A percentile compares a stretch with the other conserved stretches of the same genome.
These are phyloP conservation scores for Ustilago esculenta DNA, from an alignment of 1,284 basidiomycete genomes.

Conservation along the genomic window DNA sequence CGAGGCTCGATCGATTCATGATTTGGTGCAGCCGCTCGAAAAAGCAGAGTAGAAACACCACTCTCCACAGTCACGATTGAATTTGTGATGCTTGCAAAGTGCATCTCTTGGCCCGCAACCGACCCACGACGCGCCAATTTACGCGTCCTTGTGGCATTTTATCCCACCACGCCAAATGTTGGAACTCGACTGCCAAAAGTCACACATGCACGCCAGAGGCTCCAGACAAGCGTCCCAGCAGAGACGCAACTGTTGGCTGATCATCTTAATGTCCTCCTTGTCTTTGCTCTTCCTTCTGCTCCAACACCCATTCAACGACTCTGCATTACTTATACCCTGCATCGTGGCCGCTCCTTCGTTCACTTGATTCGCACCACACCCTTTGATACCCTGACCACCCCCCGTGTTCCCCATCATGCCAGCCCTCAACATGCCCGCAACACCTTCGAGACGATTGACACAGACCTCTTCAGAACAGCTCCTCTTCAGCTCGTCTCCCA, in stretches of 20 bases:
- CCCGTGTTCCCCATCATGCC: constrained; percentile 7
- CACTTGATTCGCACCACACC: too few relatives aligned
- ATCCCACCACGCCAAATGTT: too few relatives aligned
- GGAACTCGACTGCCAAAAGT: too few relatives aligned
- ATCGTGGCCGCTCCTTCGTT: background rate
- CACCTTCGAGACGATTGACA: constrained; percentile 27
- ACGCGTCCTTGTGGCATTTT: constrained; percentile 43
- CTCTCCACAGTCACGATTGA: constrained; percentile 22
- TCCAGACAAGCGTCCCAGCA: too few relatives aligned
- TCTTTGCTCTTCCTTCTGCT: constrained; percentile 1
- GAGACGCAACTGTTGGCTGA: constrained; percentile 28
- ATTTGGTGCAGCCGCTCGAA: constrained; percentile 1
- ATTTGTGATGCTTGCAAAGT: constrained; percentile 4
- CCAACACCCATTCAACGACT: too few relatives aligned
- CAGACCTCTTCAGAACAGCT: constrained; percentile 25
- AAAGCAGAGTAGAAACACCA: constrained; percentile 1
- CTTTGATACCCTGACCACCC: background rate
- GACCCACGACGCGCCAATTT: constrained; percentile 48
- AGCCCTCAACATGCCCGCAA: constrained; percentile 31
- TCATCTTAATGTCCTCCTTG: constrained; percentile 3
- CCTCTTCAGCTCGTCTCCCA: constrained; percentile 21
- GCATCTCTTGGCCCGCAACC: background rate
- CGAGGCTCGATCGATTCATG: constrained; percentile 30
- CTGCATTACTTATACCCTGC: constrained; percentile 2
- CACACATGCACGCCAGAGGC: constrained; percentile 1